Evolutionary conservation across 768 basidiomycete genomes (phyloP).

Genomic region (Saitozyma podzolica): DNA sequence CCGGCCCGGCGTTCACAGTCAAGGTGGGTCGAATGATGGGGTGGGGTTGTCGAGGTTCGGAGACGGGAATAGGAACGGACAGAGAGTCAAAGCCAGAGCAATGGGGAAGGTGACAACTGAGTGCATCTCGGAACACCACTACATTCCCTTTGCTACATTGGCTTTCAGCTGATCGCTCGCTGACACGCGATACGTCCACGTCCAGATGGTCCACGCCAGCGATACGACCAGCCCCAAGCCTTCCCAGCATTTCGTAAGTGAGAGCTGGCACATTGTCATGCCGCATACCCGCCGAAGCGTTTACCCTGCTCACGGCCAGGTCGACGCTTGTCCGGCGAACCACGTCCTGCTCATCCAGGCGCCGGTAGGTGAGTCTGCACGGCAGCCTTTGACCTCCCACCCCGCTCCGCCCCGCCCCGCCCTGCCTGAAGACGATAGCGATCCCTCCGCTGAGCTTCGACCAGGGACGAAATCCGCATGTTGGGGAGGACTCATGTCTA

Average conservation of each 20-base stretch:
- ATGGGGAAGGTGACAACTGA: too few relatives aligned
- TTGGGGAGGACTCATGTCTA: slow-evolving; percentile 88
- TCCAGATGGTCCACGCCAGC: slow-evolving; percentile 53
- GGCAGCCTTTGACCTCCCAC: too few relatives aligned
- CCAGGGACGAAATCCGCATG: slow-evolving; percentile 74
- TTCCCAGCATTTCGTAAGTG: slow-evolving; percentile 67
- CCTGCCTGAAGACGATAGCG: too few relatives aligned
- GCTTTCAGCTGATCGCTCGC: slow-evolving; percentile 3
- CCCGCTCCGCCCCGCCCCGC: too few relatives aligned
- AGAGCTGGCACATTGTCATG: too few relatives aligned
- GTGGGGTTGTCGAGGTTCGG: not conserved
- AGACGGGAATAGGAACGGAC: too few relatives aligned
- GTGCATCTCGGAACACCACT: too few relatives aligned
- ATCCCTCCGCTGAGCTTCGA: too few relatives aligned
- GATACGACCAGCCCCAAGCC: slow-evolving; percentile 61
- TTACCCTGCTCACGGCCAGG: slow-evolving; percentile 22
- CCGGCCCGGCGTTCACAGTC: slow-evolving; percentile 84
- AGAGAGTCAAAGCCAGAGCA: too few relatives aligned
- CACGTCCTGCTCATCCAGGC: slow-evolving; percentile 73
- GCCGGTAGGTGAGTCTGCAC: slow-evolving; percentile 62
- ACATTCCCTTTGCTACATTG: too few relatives aligned
- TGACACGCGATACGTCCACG: not conserved
- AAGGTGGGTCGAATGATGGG: slow-evolving; percentile 48
- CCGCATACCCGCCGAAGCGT: too few relatives aligned
- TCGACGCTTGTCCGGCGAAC: slow-evolving; percentile 66